These are phyloP conservation scores for Austroboletus novae-zelandiae DNA, from an alignment of 1,284 basidiomycete species.

Conservation along the genomic window DNA sequence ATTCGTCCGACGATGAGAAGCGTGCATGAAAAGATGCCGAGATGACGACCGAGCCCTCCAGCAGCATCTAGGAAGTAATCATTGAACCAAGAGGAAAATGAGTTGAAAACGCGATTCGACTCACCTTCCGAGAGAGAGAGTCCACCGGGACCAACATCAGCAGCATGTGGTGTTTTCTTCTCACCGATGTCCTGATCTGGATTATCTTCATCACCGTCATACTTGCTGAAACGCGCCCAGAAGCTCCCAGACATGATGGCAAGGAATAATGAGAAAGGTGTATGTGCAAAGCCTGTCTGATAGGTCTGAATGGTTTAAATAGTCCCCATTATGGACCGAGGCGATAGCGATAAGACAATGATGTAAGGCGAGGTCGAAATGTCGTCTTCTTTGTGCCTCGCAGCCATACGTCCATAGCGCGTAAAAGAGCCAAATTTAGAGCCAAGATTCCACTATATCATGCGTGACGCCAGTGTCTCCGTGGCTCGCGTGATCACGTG, in stretches of 20 bases:
- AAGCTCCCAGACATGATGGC: not conserved
- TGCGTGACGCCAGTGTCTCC: too few species aligned
- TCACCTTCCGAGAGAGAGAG: constrained; percentile 32
- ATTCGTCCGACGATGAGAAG: constrained; percentile 50
- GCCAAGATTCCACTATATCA: too few species aligned
- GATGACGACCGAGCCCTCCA: constrained; percentile 51
- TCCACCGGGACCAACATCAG: constrained; percentile 19
- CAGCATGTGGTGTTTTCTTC: not conserved
- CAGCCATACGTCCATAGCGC: too few species aligned
- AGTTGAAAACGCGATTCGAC: not conserved
- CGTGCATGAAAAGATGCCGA: constrained; percentile 49
- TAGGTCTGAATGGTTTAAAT: too few species aligned
- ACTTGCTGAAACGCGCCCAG: not conserved
- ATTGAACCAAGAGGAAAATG: not conserved
- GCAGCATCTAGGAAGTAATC: constrained; percentile 33
- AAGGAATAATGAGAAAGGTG: too few species aligned
- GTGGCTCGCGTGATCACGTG: too few species aligned
- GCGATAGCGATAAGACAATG: too few species aligned
- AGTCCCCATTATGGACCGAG: not conserved
- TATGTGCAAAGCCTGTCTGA: too few species aligned
- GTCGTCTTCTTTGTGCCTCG: too few species aligned
- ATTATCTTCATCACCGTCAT: not conserved
- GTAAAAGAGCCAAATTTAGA: too few species aligned
- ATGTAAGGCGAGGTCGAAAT: too few species aligned
- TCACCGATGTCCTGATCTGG: not conserved